phyloP scores from a whole-genome alignment of 2,329 filamentous ascomycete genomes.

The Cladosporium sp. region DNA sequence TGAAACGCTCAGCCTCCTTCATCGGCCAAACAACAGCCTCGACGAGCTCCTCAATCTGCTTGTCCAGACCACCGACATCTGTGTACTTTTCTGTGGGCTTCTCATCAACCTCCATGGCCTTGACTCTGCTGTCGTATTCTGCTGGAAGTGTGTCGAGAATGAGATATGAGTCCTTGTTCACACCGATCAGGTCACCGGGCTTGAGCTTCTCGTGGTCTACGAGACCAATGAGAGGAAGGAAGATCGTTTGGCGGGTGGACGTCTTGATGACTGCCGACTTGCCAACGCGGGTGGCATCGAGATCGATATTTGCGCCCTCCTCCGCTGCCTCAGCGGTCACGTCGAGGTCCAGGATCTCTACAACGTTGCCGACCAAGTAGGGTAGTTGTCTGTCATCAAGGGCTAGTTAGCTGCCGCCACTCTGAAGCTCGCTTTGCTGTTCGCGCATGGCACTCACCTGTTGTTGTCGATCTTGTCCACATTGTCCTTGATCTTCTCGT shows the following conservation, averaged over 20 bases:
- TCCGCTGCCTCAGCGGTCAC: conserved; percentile 93
- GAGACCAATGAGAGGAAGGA: conserved; percentile 91
- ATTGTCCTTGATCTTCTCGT: conserved; percentile 99
- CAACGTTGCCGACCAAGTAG: conserved; percentile 96
- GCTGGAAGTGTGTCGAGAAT: conserved; percentile 94
- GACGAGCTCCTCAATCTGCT: conserved; percentile 98
- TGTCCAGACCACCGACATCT: conserved; percentile 94
- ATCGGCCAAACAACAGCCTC: conserved; percentile 99
- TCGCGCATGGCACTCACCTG: conserved; percentile 57
- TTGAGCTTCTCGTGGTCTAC: conserved; percentile 94
- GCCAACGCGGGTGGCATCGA: conserved; percentile 92
- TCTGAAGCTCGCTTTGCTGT: conserved; percentile 44
- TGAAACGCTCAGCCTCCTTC: conserved; percentile 98
- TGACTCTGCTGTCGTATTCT: conserved; percentile 97
- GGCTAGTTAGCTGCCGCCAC: neutral
- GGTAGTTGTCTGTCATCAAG: conserved; percentile 63
- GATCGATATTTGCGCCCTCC: conserved; percentile 96
- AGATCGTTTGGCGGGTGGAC: conserved; percentile 96
- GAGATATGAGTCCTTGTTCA: conserved; percentile 98
- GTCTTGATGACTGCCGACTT: conserved; percentile 99
- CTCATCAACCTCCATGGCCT: conserved; percentile 99
- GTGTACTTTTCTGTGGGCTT: conserved; percentile 99
- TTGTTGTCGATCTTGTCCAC: conserved; percentile 99
- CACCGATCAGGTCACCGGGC: conserved; percentile 92
- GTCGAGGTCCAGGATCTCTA: conserved; percentile 93